Evolutionary conservation across 164 flowering plant genomes (phyloP).

Genomic region (Stephania yunnanensis): DNA sequence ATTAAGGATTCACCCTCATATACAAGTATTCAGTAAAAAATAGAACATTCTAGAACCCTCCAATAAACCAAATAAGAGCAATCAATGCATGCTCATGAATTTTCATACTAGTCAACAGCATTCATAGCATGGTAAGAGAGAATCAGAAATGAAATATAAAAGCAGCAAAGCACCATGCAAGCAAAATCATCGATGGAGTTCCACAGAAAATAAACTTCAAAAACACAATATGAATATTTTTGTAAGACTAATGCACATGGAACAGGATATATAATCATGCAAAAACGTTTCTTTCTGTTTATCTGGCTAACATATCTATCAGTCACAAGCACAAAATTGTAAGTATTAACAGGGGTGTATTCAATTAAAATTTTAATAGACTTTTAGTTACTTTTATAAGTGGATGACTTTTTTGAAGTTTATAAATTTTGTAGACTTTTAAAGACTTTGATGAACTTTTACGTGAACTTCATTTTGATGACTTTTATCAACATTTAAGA

Average conservation of each 20-base stretch:
- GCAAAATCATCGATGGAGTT: neutral
- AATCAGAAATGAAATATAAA: neutral
- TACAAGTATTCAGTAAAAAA: neutral
- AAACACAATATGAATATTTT: neutral
- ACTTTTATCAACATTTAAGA: too few species aligned
- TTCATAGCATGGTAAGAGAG: neutral
- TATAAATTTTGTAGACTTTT: too few species aligned
- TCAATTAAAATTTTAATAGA: too few species aligned
- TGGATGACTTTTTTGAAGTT: too few species aligned
- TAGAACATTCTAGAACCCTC: neutral
- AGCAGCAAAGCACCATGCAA: neutral
- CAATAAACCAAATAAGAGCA: neutral
- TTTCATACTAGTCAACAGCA: neutral
- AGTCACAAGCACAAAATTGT: neutral
- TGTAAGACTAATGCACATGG: neutral
- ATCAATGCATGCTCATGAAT: neutral
- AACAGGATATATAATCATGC: neutral
- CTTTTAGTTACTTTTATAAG: too few species aligned
- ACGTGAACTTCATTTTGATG: too few species aligned
- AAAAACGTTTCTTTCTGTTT: neutral
- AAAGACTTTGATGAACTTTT: too few species aligned
- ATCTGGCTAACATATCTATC: neutral
- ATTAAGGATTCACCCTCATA: neutral
- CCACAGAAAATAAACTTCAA: constrained; percentile 4
- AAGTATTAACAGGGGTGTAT: too few species aligned